Evolutionary conservation across 257 asterid genomes (phyloP).

Genomic region (Rubia yunnanensis): DNA sequence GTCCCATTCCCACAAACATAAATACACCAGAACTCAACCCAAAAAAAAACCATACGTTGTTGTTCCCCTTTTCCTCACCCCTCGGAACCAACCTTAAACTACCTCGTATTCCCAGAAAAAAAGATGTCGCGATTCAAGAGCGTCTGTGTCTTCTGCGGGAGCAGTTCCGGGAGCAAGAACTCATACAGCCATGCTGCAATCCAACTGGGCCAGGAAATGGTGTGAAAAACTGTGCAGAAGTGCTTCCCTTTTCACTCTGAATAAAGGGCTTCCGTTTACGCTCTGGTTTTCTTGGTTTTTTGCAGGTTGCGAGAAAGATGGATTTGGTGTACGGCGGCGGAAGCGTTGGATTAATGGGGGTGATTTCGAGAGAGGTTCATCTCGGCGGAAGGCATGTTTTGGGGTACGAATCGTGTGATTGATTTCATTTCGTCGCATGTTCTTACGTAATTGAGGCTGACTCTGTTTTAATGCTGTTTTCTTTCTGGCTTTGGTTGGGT

Average conservation of each 20-base stretch:
- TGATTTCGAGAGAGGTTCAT: slow-evolving; percentile 25
- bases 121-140: slow-evolving; percentile 37
- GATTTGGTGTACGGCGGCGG: slow-evolving; percentile 36
- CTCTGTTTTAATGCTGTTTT: not conserved
- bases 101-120: not conserved
- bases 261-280: too few species aligned
- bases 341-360: slow-evolving; percentile 30
- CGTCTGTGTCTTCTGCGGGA: slow-evolving; percentile 51
- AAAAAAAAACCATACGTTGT: not conserved
- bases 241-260: not conserved
- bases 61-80: not conserved
- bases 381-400: slow-evolving; percentile 32
- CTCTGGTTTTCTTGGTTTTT: not conserved
- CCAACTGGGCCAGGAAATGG: slow-evolving; percentile 37
- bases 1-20: slow-evolving; percentile 8
- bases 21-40: not conserved
- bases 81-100: not conserved
- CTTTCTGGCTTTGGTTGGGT: not conserved
- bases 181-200: slow-evolving; percentile 44
- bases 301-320: slow-evolving; percentile 21
- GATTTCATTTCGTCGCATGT: too few species aligned
- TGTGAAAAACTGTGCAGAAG: too few species aligned
- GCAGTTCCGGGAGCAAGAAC: slow-evolving; percentile 37
- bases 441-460: not conserved
- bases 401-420: slow-evolving; percentile 11